phyloP scores from a whole-genome alignment of 495 filamentous ascomycete species.

The Hyphodiscus hymeniophilus region DNA sequence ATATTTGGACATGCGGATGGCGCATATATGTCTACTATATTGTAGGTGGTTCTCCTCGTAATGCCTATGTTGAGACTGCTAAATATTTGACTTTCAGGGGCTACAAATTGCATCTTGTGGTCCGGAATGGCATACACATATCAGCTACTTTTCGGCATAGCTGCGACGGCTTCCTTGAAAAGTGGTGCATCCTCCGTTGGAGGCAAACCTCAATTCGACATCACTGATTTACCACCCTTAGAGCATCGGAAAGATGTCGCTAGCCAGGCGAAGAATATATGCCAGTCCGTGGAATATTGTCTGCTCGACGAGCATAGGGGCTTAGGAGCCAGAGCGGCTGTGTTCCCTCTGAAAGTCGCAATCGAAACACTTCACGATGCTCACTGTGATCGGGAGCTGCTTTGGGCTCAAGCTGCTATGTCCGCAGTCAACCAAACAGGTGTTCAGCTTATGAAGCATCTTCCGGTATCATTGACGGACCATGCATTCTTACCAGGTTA shows the following conservation, averaged over 20 bases:
- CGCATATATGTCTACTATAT: constrained; percentile 26
- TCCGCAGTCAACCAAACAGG: neutral
- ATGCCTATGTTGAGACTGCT: too few species aligned
- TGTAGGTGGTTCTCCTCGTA: too few species aligned
- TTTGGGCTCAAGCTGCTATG: constrained; percentile 9
- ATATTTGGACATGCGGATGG: constrained; percentile 22
- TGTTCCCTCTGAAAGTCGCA: constrained; percentile 15
- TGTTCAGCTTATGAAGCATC: constrained; percentile 1
- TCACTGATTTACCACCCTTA: constrained; percentile 16
- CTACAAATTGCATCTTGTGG: constrained; percentile 21
- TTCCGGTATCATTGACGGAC: neutral
- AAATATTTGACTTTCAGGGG: too few species aligned
- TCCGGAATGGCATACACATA: constrained; percentile 14
- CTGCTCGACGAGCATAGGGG: constrained; percentile 10
- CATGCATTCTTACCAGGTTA: too few species aligned
- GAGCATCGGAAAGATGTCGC: constrained; percentile 22
- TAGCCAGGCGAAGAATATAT: constrained; percentile 25
- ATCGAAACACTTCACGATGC: constrained; percentile 7
- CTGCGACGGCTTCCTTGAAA: neutral
- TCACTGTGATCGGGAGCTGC: constrained; percentile 11
- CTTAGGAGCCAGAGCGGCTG: neutral
- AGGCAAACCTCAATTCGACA: constrained; percentile 10
- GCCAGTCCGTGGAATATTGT: constrained; percentile 28
- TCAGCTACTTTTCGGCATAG: neutral
- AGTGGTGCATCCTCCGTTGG: constrained; percentile 5